Base-by-base conservation (phyloP, 2,329 filamentous ascomycete species). In the Emmonsia crescens region DNA sequence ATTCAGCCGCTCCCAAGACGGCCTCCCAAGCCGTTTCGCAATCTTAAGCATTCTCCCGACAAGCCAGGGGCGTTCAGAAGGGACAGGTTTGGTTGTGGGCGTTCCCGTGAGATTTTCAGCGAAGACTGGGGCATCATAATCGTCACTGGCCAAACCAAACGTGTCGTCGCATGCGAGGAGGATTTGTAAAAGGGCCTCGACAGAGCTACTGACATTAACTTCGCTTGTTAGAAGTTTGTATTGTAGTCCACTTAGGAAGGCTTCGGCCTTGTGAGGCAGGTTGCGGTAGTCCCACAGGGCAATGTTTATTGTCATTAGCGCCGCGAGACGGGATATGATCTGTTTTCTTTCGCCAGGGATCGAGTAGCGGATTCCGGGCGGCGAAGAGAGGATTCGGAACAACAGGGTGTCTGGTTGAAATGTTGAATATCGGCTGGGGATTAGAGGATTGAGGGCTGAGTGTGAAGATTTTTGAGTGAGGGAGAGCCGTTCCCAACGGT, bases 241-340 rank as follows among this genome's bases (percentile, higher is more conserved):
- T 51, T 72, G 66, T 5, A 75, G 64, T 8, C 68, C 71, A 36
- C 56, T 57, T n/a, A 76, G 69, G 61, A 76, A 77, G 5, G 65
- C 64, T 27, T 72, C 72, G 14, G 67, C 69, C 40, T 66, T 67
- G 8, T 61, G 63, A 0, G 67, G 65, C 9, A 71, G 69, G 44
- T 70, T 68, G 19, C 75, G 70, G 58, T 76, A 75, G 64, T 77
- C 73, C 74, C 74, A 77, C 12, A 76, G 66, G 5, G 71, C 74
- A 5, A 71, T 70, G 61, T 76, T 76, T 57, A 76, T 65, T 60
- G 72, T 75, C 57, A 76, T 71, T 36, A 76, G 58, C 1, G 70
- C 66, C 12, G 70, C 72, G 1, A 76, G 61, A 24, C 73, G 71
- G 24, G 74, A 67, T 51, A 76, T 69, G 57, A 74, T 72, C 62